phyloP scores from a whole-genome alignment of 768 basidiomycete species.

The Panus rudis region DNA sequence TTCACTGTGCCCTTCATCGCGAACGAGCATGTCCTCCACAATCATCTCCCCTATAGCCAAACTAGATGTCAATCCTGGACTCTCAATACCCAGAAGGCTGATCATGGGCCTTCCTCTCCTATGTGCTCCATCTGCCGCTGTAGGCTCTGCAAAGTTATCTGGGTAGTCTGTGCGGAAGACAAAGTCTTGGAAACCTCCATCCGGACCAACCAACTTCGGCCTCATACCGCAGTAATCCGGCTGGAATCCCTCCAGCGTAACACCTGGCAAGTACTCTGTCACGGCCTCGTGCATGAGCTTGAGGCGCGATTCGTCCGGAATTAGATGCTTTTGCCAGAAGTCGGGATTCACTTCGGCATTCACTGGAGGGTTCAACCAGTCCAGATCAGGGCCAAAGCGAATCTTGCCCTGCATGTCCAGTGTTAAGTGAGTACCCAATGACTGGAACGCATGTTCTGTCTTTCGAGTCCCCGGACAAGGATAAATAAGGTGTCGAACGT shows the following conservation, averaged over 20 bases:
- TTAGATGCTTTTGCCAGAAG: constrained; percentile 69
- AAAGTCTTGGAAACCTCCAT: constrained; percentile 81
- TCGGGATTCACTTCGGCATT: constrained; percentile 46
- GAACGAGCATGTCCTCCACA: constrained; percentile 48
- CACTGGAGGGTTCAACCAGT: constrained; percentile 62
- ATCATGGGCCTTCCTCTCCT: constrained; percentile 49
- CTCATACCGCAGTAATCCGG: constrained; percentile 84
- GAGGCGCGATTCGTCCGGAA: constrained; percentile 54
- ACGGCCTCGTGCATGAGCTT: constrained; percentile 67
- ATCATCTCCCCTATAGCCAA: constrained; percentile 85
- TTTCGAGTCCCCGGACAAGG: constrained; percentile 69
- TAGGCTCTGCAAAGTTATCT: constrained; percentile 23
- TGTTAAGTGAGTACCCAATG: constrained; percentile 88
- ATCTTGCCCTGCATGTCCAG: constrained; percentile 80
- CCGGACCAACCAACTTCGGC: constrained; percentile 77
- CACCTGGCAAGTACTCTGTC: constrained; percentile 62
- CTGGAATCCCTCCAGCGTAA: constrained; percentile 51
- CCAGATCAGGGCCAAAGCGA: constrained; percentile 88
- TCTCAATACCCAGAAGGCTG: constrained; percentile 85
- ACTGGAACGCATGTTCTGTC: constrained; percentile 60
- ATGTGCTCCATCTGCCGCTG: constrained; percentile 18
- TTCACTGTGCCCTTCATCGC: constrained; percentile 4
- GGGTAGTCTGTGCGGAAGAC: constrained; percentile 60
- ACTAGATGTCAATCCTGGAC: constrained; percentile 83
- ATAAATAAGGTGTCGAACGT: constrained; percentile 77